Conservation (phyloP, 1,284 basidiomycete species). For the Meripilus lineatus region DNA sequence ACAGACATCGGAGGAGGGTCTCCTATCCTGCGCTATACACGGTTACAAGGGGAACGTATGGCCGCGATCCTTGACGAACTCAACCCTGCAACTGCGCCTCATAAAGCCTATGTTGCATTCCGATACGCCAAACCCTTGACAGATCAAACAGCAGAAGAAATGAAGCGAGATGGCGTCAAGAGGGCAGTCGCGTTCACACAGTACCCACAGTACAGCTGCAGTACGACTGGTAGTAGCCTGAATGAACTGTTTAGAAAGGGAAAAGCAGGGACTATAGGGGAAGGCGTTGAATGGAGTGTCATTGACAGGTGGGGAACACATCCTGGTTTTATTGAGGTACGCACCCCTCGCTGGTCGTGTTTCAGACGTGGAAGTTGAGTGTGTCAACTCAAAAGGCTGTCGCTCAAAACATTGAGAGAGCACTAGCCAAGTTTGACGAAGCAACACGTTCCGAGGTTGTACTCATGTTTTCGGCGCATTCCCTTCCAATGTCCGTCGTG, state of each 20-base stretch:
- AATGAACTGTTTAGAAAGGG: conserved; percentile 84
- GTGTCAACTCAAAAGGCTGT: conserved; percentile 58
- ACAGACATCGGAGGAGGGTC: conserved; percentile 94
- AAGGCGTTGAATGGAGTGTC: conserved; percentile 89
- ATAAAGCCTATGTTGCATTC: conserved; percentile 95
- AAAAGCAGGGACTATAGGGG: conserved; percentile 49
- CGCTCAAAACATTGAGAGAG: conserved; percentile 81
- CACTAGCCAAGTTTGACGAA: conserved; percentile 78
- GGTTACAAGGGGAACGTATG: conserved; percentile 89
- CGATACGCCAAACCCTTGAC: conserved; percentile 91
- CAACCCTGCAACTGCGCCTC: conserved; percentile 88
- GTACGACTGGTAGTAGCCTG: conserved; percentile 94
- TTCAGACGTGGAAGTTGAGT: neutral
- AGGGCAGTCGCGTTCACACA: conserved; percentile 96
- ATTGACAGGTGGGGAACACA: conserved; percentile 99
- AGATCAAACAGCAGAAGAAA: conserved; percentile 75
- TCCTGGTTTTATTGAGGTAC: conserved; percentile 86
- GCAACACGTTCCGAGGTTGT: conserved; percentile 72
- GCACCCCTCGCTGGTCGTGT: conserved; percentile 20
- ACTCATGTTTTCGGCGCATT: conserved; percentile 96
- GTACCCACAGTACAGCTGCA: conserved; percentile 99
- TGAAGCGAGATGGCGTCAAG: conserved; percentile 89
- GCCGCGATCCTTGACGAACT: conserved; percentile 89
- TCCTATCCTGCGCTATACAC: conserved; percentile 93
- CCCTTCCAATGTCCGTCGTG: conserved; percentile 94